phyloP scores from a whole-genome alignment of 352 stramenopile species.

The Phytophthora constricta region DNA sequence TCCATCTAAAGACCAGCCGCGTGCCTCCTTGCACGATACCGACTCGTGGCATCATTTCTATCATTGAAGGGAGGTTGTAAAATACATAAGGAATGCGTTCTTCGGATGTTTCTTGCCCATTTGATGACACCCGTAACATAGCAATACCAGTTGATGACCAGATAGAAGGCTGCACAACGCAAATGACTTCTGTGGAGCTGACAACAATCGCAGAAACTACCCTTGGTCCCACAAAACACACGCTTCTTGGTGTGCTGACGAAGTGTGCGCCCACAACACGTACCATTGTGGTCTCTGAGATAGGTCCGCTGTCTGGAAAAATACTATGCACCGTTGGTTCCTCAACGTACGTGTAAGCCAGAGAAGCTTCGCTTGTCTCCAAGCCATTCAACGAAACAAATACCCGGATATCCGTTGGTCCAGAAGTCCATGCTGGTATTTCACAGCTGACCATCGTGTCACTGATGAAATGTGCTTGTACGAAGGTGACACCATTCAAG shows the following conservation, averaged over 20 bases:
- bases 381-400: constrained; percentile 47
- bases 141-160: constrained; percentile 17
- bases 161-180: constrained; percentile 33
- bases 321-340: constrained; percentile 33
- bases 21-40: constrained; percentile 40
- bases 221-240: constrained; percentile 39
- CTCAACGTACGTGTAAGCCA: constrained; percentile 44
- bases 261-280: constrained; percentile 42
- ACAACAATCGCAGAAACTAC: constrained; percentile 40
- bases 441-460: constrained; percentile 37
- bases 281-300: constrained; percentile 36
- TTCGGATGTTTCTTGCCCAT: constrained; percentile 41
- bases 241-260: constrained; percentile 22
- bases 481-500: constrained; percentile 29
- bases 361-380: constrained; percentile 30
- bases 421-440: constrained; percentile 24
- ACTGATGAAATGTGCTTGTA: constrained; percentile 36
- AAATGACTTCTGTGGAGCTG: constrained; percentile 38
- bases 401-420: constrained; percentile 23
- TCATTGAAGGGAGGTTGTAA: constrained; percentile 29
- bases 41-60: constrained; percentile 22
- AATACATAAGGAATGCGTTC: constrained; percentile 38
- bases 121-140: constrained; percentile 41
- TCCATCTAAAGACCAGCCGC: constrained; percentile 32
- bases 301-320: constrained; percentile 33